Percentiles rank a stretch among this genome's conserved stretches.
Evolutionary conservation across 1,139 yeast genomes (phyloP).

Genomic region (Debaryomyces psychrophilus): DNA sequence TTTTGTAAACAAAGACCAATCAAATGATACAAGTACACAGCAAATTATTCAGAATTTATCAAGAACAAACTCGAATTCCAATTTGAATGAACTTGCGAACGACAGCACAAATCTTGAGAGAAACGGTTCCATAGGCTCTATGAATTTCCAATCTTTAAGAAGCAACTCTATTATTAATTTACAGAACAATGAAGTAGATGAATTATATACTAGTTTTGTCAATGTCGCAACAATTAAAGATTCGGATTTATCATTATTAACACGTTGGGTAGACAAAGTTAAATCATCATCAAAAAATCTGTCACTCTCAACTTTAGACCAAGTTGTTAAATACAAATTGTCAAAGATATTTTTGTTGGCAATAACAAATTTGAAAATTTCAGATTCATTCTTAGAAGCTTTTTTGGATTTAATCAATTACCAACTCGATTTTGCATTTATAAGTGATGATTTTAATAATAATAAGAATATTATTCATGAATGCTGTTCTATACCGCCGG

Average conservation of each 20-base stretch:
- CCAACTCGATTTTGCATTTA: slow-evolving; percentile 44
- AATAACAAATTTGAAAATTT: slow-evolving; percentile 53
- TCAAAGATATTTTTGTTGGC: slow-evolving; percentile 69
- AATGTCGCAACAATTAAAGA: slow-evolving; percentile 56
- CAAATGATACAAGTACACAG: slow-evolving; percentile 1
- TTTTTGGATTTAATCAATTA: slow-evolving; percentile 49
- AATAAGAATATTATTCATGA: slow-evolving; percentile 47
- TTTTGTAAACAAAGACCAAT: background rate
- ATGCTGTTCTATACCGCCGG: slow-evolving; percentile 47
- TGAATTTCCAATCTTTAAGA: slow-evolving; percentile 9
- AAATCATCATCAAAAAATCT: slow-evolving; percentile 31
- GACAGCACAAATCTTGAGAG: slow-evolving; percentile 1
- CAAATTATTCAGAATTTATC: slow-evolving; percentile 8
- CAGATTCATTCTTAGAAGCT: slow-evolving; percentile 50
- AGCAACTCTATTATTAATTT: slow-evolving; percentile 10
- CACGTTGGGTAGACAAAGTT: slow-evolving; percentile 54
- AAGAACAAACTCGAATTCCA: slow-evolving; percentile 8
- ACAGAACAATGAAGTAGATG: slow-evolving; percentile 55
- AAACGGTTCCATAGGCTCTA: background rate
- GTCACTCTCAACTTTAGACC: slow-evolving; percentile 14
- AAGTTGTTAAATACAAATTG: slow-evolving; percentile 39
- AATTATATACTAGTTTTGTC: slow-evolving; percentile 66
- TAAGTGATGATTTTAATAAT: slow-evolving; percentile 45
- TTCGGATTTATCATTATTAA: slow-evolving; percentile 46
- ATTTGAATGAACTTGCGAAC: background rate